phyloP scores from a whole-genome alignment of 2,329 filamentous ascomycete genomes.

The Aurifilum marmelostoma region DNA sequence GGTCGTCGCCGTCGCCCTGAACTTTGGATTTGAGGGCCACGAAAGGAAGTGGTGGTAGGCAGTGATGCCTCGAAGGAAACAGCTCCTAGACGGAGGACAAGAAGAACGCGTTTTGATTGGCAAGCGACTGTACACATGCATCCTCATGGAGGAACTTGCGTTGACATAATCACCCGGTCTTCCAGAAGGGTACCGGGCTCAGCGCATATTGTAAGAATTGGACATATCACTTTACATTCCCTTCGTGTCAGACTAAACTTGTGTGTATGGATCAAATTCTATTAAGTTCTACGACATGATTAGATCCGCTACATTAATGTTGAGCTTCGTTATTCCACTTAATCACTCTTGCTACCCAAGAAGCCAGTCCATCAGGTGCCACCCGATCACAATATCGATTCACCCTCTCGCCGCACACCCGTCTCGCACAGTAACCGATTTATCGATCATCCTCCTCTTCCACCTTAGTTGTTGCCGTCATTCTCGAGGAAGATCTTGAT shows the following conservation, averaged over 20 bases:
- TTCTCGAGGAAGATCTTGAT: not conserved
- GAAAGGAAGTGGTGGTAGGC: constrained; percentile 58
- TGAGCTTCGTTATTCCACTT: not conserved
- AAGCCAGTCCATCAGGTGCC: not conserved
- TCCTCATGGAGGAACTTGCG: not conserved
- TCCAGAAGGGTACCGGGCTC: not conserved
- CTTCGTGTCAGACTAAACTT: not conserved
- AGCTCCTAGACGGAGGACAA: not conserved
- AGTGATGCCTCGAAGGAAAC: not conserved
- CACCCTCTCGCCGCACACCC: not conserved
- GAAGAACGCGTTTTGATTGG: not conserved
- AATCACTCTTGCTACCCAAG: not conserved
- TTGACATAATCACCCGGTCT: not conserved
- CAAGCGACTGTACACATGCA: constrained; percentile 2
- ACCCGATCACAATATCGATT: not conserved
- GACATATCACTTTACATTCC: not conserved
- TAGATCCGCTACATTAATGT: not conserved
- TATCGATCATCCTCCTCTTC: not conserved
- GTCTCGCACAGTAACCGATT: not conserved
- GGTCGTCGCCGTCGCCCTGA: constrained; percentile 73
- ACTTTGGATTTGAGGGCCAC: constrained; percentile 78
- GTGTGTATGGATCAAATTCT: not conserved
- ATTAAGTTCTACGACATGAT: not conserved
- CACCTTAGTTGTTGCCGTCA: not conserved
- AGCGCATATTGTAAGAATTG: not conserved